Base-by-base conservation (phyloP, 352 stramenopile genomes). In the Phytophthora rubi region DNA sequence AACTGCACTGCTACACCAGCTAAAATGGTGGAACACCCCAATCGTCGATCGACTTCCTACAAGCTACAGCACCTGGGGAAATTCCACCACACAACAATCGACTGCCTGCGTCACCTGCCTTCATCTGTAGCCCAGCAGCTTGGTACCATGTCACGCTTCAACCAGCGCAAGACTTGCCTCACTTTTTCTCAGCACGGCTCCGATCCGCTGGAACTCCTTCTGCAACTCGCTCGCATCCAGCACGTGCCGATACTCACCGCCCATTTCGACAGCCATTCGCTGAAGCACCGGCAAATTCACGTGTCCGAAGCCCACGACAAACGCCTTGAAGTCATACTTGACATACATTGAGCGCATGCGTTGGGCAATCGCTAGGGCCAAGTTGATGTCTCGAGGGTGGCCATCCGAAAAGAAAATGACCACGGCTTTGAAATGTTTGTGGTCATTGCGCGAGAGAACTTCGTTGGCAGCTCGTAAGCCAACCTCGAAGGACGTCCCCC, bases 291-390 rank as follows among this genome's bases (percentile, higher is more conserved):
- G 28, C 44, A 90, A 70, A 54, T 93, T 83, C 47, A 88, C 68
- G 12, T n/a, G 47, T 7, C 86, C 84, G 58, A 91, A 94, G 7
- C 86, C 85, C 0, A 94, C 85, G 2, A 78, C 74, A 42, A 89
- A 92, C 6, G 80, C 70, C 48, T 84, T 70, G 26, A 93, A 53
- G 8, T 76, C 79, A 35, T 91, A 88, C 56, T 78, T 88, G 0
- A 57, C 73, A 62, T 92, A 94, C 1, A n/a, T 73, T 0, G 67
- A 49, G 4, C 61, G 59, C 35, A 92, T 85, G 47, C 90, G 66
- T 6, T 59, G 33, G 4, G 79, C 86, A 13, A 91, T 59, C 26
- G 74, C 60, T 35, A 89, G 63, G 7, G 73, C 77, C 59, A 67
- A 30, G 0, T 39, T 13, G 2, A 73, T 53, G 18, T 90, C 76